Evolutionary conservation across 495 filamentous ascomycete genomes (phyloP).

Genomic region (Aspergillus sclerotiicarbonarius): DNA sequence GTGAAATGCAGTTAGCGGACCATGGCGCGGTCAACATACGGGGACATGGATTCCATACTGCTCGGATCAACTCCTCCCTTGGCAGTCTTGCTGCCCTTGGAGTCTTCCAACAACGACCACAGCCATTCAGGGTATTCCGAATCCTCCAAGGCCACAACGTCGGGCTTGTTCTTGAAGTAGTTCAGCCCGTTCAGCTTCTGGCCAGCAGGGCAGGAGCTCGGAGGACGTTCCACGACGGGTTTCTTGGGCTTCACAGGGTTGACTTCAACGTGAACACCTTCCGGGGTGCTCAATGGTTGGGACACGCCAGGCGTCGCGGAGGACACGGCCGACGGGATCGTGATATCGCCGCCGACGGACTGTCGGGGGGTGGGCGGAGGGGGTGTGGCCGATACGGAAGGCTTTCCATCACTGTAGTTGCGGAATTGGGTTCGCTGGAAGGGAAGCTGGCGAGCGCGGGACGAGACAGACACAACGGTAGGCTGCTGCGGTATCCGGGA

Average conservation of each 20-base stretch:
- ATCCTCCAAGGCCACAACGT: conserved; percentile 72
- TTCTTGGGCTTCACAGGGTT: conserved; percentile 28
- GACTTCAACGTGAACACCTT: conserved; percentile 31
- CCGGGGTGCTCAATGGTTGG: conserved; percentile 45
- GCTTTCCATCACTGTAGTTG: conserved; percentile 41
- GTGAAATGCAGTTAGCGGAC: conserved; percentile 9
- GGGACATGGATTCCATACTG: conserved; percentile 55
- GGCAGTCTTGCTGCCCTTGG: conserved; percentile 33
- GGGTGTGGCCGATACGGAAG: conserved; percentile 46
- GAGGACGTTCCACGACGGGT: conserved; percentile 24
- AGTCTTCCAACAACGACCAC: conserved; percentile 69
- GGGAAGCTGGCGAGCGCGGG: conserved; percentile 28
- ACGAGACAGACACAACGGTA: conserved; percentile 29
- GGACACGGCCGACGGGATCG: conserved; percentile 42
- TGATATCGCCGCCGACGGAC: conserved; percentile 35
- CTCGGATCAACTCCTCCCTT: conserved; percentile 43
- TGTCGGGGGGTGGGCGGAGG: conserved; percentile 53
- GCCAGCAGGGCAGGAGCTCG: conserved; percentile 62
- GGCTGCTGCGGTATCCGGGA: conserved; percentile 38
- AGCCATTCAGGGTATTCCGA: conserved; percentile 89
- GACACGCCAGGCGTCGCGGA: conserved; percentile 46
- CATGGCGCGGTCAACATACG: neutral
- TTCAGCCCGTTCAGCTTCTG: conserved; percentile 76
- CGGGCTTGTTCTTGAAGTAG: conserved; percentile 79
- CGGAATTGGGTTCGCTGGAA: conserved; percentile 36